phyloP scores from a whole-genome alignment of 169 alveolate species.

The Eimeria brunetti region DNA sequence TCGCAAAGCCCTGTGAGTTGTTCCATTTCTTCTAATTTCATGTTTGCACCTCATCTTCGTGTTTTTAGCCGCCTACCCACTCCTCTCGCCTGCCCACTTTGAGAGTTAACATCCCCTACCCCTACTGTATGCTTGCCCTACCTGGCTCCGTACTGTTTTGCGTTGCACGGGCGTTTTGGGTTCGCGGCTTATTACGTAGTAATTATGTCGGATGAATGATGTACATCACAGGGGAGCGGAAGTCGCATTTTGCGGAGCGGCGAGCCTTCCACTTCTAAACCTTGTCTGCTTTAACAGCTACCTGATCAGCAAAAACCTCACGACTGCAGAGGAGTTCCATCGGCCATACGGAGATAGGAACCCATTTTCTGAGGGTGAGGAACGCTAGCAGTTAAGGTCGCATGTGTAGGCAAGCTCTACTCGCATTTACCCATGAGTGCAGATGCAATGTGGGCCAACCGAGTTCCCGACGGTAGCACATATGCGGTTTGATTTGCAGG shows the following conservation, averaged over 20 bases:
- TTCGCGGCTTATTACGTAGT: background rate
- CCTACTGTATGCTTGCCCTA: background rate
- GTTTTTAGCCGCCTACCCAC: too few relatives aligned
- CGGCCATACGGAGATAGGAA: slow-evolving; percentile 48
- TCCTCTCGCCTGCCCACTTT: background rate
- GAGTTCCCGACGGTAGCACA: background rate
- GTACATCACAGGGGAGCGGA: slow-evolving; percentile 57
- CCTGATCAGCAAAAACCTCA: slow-evolving; percentile 53
- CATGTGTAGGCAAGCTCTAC: background rate
- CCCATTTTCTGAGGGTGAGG: slow-evolving; percentile 69
- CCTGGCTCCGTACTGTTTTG: background rate
- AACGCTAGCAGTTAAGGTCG: background rate
- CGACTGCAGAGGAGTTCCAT: slow-evolving; percentile 64
- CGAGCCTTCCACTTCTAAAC: slow-evolving; percentile 39
- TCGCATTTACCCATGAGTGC: background rate
- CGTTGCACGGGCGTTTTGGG: background rate
- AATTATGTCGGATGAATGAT: background rate
- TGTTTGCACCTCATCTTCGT: background rate
- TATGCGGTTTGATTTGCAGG: background rate
- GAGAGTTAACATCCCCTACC: background rate
- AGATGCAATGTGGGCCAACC: background rate
- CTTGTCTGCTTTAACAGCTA: slow-evolving; percentile 44
- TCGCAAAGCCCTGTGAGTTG: slow-evolving; percentile 36
- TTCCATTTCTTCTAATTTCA: background rate
- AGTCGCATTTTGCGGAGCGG: slow-evolving; percentile 21